These are phyloP conservation scores for Colletotrichum somersetense DNA, from an alignment of 2,329 filamentous ascomycete genomes.

Conservation along the genomic window DNA sequence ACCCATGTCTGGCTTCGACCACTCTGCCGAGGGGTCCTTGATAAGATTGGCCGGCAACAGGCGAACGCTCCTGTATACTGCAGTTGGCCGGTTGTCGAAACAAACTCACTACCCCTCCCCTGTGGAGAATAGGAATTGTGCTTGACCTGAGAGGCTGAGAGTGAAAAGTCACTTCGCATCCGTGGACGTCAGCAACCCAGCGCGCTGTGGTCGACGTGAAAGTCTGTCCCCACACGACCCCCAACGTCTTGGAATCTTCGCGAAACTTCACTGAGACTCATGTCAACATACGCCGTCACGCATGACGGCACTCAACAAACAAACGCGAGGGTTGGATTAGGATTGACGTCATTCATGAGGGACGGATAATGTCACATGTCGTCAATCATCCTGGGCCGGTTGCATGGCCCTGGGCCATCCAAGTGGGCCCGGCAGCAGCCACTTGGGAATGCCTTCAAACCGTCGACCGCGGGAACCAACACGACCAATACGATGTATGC, in stretches of 20 bases:
- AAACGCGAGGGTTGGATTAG: background rate
- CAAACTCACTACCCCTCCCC: slow-evolving; percentile 32
- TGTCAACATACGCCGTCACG: background rate
- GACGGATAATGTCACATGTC: background rate
- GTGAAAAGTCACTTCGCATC: background rate
- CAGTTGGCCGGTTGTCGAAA: slow-evolving; percentile 26
- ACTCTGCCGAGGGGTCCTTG: background rate
- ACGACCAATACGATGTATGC: background rate
- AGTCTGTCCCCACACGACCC: slow-evolving; percentile 15
- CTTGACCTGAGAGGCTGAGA: background rate
- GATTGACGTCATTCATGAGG: background rate
- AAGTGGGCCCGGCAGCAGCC: background rate
- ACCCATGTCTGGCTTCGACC: background rate
- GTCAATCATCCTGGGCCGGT: background rate
- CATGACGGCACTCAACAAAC: background rate
- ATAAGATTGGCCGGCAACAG: background rate
- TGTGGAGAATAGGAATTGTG: background rate
- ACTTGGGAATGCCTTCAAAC: slow-evolving; percentile 20
- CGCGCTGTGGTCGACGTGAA: slow-evolving; percentile 7
- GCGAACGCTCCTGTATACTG: background rate
- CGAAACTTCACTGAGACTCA: slow-evolving; percentile 16
- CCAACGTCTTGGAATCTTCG: slow-evolving; percentile 33
- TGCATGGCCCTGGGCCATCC: background rate
- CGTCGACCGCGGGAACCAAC: slow-evolving; percentile 1
- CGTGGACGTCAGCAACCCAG: slow-evolving; percentile 3